phyloP scores from a whole-genome alignment of 345 rosid species.

The Cardamine chenopodiifolia region DNA sequence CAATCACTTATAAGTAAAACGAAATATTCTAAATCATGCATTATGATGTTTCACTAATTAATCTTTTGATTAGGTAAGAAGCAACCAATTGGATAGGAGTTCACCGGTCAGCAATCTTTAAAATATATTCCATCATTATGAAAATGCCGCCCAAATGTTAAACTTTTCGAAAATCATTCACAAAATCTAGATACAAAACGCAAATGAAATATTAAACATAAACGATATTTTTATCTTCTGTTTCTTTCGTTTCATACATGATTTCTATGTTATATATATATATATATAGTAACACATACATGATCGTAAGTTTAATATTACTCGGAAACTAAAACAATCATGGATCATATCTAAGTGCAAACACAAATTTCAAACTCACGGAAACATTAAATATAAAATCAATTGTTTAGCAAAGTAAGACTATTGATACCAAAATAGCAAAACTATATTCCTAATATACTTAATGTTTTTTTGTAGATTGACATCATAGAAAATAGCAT shows the following conservation, averaged over 20 bases:
- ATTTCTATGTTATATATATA: too few relatives aligned
- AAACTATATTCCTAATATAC: not conserved
- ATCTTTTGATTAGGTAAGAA: conserved; percentile 38
- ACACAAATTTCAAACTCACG: not conserved
- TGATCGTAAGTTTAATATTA: not conserved
- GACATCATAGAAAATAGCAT: conserved; percentile 15
- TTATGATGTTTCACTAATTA: conserved; percentile 39
- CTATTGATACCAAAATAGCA: conserved; percentile 16
- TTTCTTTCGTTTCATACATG: not conserved
- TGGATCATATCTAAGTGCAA: not conserved
- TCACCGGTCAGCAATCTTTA: conserved; percentile 31
- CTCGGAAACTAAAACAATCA: not conserved
- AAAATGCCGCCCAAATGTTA: not conserved
- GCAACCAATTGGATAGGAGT: conserved; percentile 27
- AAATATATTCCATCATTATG: conserved; percentile 3
- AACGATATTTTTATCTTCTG: not conserved
- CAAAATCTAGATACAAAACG: not conserved
- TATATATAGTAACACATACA: not conserved
- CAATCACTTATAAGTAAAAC: conserved; percentile 29
- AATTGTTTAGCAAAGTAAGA: not conserved
- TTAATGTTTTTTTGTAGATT: not conserved
- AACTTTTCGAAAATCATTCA: not conserved
- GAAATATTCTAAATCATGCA: conserved; percentile 1
- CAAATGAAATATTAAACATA: not conserved
- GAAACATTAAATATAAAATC: not conserved